Evolutionary conservation across 305 asterid species (phyloP), one percentile per base, ranked within the genome.

Genomic region (Striga hermonthica): DNA sequence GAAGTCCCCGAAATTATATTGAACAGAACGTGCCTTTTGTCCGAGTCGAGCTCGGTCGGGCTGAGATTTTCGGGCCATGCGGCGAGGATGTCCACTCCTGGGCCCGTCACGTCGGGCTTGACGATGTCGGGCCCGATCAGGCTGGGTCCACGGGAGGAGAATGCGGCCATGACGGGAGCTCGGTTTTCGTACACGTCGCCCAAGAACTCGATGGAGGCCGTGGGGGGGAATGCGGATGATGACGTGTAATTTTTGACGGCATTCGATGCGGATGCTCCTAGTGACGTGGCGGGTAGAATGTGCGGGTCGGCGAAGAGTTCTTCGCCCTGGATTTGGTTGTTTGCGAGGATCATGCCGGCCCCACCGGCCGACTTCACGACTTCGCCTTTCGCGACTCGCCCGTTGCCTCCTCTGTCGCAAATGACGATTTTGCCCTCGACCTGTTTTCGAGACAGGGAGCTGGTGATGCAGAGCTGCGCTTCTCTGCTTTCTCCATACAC

Each of bases 121-220:
- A 86, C 72, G 10, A 82, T 74, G 34, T 80, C 82, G 0, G 86
- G 84, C 1, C 74, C 81, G 14, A 78, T 48, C 11, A 28, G 9
- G 55, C 87, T 84, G 5, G 96, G 96, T 4, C 95, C 90, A 9
- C 96, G 74, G 3, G 95, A 83, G 28, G 96, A 89, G 69, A 89
- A 89, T 6, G 93, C 84, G 0, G 92, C 90, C 78, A 84, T 70
- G 4, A 72, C 64, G 5, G 96, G 96, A 0, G 92, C 90, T 0
- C 16, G 62, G 13, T 7, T 36, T 7, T 15, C 44, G 62, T 31
- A 10, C 14, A 35, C 44, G 8, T 83, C 64, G 10, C 91, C 95
- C 39, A 54, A 16, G 34, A 82, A 84, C 53, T 13, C 58, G 65
- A 89, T 74, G n/a, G 65, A 41, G 11, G 85, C 89, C 0, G 85